Base-by-base conservation (phyloP, 805 yeast species). In the Starmerella davenportii region DNA sequence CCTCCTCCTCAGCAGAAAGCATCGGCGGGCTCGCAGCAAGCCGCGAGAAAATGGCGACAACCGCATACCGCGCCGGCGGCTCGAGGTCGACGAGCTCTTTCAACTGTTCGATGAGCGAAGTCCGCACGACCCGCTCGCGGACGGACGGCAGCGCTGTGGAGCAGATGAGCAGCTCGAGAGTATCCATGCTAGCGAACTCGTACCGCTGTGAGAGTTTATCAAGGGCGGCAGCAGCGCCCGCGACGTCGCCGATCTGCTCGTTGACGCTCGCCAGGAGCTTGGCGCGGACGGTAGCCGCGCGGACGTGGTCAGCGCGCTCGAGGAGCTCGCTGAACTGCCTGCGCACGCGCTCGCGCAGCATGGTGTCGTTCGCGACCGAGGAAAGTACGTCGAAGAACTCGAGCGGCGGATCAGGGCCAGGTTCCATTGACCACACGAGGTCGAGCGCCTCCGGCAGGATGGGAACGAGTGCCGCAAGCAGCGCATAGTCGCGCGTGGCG, bases 161-260 rank as follows among this genome's bases (percentile, higher is more conserved):
- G 38, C 57, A 53, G 3, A 62, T 60, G 16, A 61, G 52, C 1
- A 62, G 63, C 41, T 61, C 65, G 14, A 57, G 35, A 2, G 59
- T 53, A n/a, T 40, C 41, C 15, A 36, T 43, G 19, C 27, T 24
- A 25, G 39, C n/a, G 8, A 28, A 11, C 11, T 17, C 35, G n/a
- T 58, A 46, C 9, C 46, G 34, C 11, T 40, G 37, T 11, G 63
- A 55, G 21, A 59, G 45, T 23, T 39, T 44, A 28, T 49, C 52
- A 17, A 57, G 39, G 28, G 44, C 47, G 14, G 35, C 37, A 5
- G 44, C 44, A 8, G 48, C 49, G 14, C 38, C 40, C 36, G 34
- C 38, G 18, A 45, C 40, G 24, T 44, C 40, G n/a, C 41, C 40
- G 19, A 44, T 39, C 38, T 43, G 43, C 25, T 45, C 33, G 28